Evolutionary conservation across 306 rosid genomes (phyloP).

Genomic region (Cicer chorassanicum): DNA sequence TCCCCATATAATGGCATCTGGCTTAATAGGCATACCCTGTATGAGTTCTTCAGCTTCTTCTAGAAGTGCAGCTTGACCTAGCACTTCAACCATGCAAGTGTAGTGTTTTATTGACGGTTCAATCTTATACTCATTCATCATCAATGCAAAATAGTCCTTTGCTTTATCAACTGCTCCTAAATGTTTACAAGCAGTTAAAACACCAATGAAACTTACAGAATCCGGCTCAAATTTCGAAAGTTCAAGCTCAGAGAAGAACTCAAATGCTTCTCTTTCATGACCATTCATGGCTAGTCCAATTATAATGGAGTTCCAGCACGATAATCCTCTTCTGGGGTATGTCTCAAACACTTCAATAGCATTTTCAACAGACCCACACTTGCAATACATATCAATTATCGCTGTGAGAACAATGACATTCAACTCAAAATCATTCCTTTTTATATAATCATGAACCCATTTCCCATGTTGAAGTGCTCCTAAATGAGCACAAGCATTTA

Average conservation of each 20-base stretch:
- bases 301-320: slow-evolving; percentile 82
- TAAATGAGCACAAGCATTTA: slow-evolving; percentile 81
- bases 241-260: slow-evolving; percentile 65
- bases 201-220: slow-evolving; percentile 71
- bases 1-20: slow-evolving; percentile 85
- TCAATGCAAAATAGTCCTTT: slow-evolving; percentile 57
- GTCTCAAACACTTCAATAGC: slow-evolving; percentile 69
- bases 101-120: slow-evolving; percentile 76
- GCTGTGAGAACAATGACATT: slow-evolving; percentile 73
- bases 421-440: slow-evolving; percentile 59
- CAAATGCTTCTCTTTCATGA: slow-evolving; percentile 65
- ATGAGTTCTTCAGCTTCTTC: slow-evolving; percentile 84
- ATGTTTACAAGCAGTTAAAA: slow-evolving; percentile 80
- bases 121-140: slow-evolving; percentile 58
- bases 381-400: slow-evolving; percentile 83
- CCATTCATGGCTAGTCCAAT: slow-evolving; percentile 82
- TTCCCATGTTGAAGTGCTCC: slow-evolving; percentile 81
- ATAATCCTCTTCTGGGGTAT: slow-evolving; percentile 55
- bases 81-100: slow-evolving; percentile 78
- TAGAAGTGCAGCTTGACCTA: slow-evolving; percentile 70
- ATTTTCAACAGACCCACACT: slow-evolving; percentile 67
- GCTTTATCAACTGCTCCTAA: slow-evolving; percentile 69
- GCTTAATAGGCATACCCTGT: slow-evolving; percentile 58
- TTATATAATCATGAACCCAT: slow-evolving; percentile 78
- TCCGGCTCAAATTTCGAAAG: slow-evolving; percentile 63